Percentiles rank a stretch among this genome's conserved stretches.
Evolutionary conservation across 1,139 yeast genomes (phyloP).

Genomic region (Yamadazyma taylorii): DNA sequence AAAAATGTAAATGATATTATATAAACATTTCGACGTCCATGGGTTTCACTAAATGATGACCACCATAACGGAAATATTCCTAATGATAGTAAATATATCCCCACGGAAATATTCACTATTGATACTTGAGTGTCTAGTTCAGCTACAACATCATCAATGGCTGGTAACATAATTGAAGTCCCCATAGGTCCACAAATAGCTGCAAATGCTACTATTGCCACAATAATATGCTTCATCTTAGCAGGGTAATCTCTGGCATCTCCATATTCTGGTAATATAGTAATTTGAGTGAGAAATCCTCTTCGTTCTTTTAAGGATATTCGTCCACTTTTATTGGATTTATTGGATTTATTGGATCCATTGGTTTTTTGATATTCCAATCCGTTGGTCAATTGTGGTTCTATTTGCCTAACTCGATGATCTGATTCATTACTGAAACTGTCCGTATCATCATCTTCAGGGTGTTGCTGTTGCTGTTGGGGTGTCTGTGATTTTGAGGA

Average conservation of each 20-base stretch:
- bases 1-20: conserved; percentile 64
- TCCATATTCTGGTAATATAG: conserved; percentile 67
- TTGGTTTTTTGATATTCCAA: conserved; percentile 2
- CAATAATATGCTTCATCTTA: conserved; percentile 51
- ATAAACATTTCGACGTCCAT: conserved; percentile 76
- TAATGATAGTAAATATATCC: conserved; percentile 68
- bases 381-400: neutral
- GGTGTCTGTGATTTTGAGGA: neutral
- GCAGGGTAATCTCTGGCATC: conserved; percentile 68
- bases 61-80: conserved; percentile 91
- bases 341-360: conserved; percentile 5
- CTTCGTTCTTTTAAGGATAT: conserved; percentile 49
- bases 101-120: conserved; percentile 75
- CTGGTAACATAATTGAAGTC: conserved; percentile 82
- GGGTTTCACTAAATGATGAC: conserved; percentile 74
- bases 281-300: conserved; percentile 53
- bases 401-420: neutral
- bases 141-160: conserved; percentile 57
- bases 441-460: neutral
- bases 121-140: conserved; percentile 58
- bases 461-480: neutral
- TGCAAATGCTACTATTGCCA: conserved; percentile 67
- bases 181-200: conserved; percentile 90
- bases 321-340: conserved; percentile 13
- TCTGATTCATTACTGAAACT: neutral